Evolutionary conservation across 2,329 filamentous ascomycete genomes (phyloP), one percentile per base, ranked within the genome.

Genomic region (Biscogniauxia marginata): DNA sequence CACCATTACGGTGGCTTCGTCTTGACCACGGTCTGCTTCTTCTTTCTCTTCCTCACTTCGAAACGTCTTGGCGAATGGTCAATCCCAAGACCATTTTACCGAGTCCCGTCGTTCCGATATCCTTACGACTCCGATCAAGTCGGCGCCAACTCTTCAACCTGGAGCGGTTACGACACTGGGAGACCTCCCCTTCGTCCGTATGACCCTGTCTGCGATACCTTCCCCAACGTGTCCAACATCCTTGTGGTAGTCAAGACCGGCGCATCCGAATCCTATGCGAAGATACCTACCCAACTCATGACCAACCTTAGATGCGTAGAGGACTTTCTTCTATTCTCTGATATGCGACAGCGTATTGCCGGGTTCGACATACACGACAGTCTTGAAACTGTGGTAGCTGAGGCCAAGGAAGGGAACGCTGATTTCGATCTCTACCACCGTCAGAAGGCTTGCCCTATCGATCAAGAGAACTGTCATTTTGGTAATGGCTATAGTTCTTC

Each of bases 171-270:
- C 22, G 11, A 18, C 16, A 19, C 13, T 2, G 19, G 20, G 1
- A 13, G 9, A 7, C n/a, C 48, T 45, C 34, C n/a, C 19, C 3
- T 21, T 3, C 55, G 44, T 30, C 50, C 51, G 3, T 23, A 57
- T 58, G 58, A 63, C 53, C 43, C 64, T 52, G 72, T 43, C 4
- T 64, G 72, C 62, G 63, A 66, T 20, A 58, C 63, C 48, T 76
- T 80, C 49, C 75, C 78, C 9, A 73, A 79, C 54, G 76, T 74
- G 9, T 75, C 75, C 46, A 75, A 76, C 59, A 72, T 81, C 30
- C 70, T 80, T 23, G 70, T 84, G 22, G 70, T 84, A 48, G 77
- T 85, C 69, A 84, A 84, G 71, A 85, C 83, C 3, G 82, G 82
- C 34, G 81, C 82, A 2, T 81, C 79, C 43, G 81, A 84, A 65